These are phyloP conservation scores for Komagataea norvegica DNA, from an alignment of 1,139 yeast genomes.

Conservation along the genomic window DNA sequence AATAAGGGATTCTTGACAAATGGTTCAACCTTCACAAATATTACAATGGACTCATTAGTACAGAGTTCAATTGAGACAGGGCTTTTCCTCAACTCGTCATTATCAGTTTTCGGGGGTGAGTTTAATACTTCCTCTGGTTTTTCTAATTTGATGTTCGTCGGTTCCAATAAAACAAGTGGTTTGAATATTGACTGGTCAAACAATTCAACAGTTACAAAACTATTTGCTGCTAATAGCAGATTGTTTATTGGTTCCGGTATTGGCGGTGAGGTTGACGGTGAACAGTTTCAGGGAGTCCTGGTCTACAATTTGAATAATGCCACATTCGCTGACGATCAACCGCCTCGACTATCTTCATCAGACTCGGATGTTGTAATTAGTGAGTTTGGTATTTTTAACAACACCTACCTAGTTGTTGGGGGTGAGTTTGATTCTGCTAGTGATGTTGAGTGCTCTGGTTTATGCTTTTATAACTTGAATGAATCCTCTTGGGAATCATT, in stretches of 20 bases:
- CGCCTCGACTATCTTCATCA: conserved; percentile 13
- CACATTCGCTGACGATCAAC: conserved; percentile 14
- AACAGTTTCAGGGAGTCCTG: conserved; percentile 41
- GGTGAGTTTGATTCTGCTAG: conserved; percentile 69
- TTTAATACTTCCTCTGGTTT: conserved; percentile 32
- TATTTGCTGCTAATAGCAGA: conserved; percentile 24
- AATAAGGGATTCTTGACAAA: conserved; percentile 20
- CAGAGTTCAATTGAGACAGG: conserved; percentile 22
- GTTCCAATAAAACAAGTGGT: conserved; percentile 30
- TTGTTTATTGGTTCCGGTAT: conserved; percentile 35
- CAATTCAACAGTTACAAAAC: conserved; percentile 14
- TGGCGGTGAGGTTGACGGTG: conserved; percentile 23
- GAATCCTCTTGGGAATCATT: conserved; percentile 53
- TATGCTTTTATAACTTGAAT: conserved; percentile 64
- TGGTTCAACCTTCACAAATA: conserved; percentile 10
- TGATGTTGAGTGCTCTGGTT: conserved; percentile 51
- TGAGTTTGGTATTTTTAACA: conserved; percentile 41
- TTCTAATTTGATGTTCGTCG: conserved; percentile 37
- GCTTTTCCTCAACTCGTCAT: conserved; percentile 42
- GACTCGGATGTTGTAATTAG: conserved; percentile 38
- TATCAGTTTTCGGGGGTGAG: conserved; percentile 52
- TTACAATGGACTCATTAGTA: conserved; percentile 16
- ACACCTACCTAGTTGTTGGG: conserved; percentile 57
- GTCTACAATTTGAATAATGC: conserved; percentile 42
- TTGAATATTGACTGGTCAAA: conserved; percentile 22